These are phyloP conservation scores for Geotrichum aggregatum DNA, from an alignment of 1,139 yeast species.

Conservation along the genomic window DNA sequence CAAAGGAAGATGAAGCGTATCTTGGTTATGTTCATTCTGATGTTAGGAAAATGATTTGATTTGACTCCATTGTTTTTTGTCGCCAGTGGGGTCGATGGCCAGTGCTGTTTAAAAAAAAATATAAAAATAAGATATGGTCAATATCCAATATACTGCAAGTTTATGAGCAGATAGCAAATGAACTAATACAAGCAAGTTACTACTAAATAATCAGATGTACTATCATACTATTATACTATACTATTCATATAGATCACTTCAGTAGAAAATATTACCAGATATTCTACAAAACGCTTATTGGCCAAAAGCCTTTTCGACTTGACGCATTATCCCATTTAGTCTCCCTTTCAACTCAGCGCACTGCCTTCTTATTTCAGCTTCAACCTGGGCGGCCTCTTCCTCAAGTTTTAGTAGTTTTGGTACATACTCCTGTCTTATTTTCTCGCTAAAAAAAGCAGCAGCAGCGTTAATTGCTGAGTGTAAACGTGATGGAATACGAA, in stretches of 20 bases:
- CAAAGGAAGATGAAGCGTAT: background rate
- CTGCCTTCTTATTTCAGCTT: background rate
- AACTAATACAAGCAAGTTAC: background rate
- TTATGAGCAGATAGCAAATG: background rate
- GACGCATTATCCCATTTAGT: background rate
- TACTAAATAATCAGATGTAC: background rate
- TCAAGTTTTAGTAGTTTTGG: background rate
- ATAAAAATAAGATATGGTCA: too few species aligned
- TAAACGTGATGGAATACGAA: background rate
- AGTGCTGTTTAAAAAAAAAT: too few species aligned
- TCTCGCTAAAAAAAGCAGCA: background rate
- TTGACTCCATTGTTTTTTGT: too few species aligned
- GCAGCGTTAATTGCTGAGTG: background rate
- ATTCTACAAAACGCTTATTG: too few species aligned
- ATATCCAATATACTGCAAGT: too few species aligned
- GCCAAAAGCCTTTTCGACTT: background rate
- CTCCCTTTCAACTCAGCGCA: background rate
- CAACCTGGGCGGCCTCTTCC: background rate
- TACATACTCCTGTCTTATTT: background rate
- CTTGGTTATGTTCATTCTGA: slow-evolving; percentile 7
- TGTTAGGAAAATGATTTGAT: background rate
- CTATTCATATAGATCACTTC: too few species aligned
- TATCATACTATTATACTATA: too few species aligned
- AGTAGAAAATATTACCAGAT: too few species aligned
- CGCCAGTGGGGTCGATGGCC: too few species aligned